Base-by-base conservation (phyloP, 768 basidiomycete genomes). In the Leucocoprinus birnbaumii region DNA sequence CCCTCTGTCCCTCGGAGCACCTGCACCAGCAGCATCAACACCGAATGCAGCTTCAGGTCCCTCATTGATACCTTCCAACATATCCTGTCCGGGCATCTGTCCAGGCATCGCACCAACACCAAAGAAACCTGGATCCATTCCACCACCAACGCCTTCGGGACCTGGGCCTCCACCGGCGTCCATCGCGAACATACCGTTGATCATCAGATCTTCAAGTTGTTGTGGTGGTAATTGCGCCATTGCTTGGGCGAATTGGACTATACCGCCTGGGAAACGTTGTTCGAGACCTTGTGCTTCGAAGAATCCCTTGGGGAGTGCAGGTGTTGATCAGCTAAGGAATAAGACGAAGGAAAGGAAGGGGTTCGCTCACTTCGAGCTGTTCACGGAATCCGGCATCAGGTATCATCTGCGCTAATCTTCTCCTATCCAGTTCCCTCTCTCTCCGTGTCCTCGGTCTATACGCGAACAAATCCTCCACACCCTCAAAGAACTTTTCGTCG, bases 401-500 rank as follows among this genome's bases (percentile, higher is more conserved):
- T 10, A 89, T 72, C 44, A 87, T 65, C 52, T 74, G 73, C 55
- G 78, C 84, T 51, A 89, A 65, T 35, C 74, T 57, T 27, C 86
- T 68, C 57, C 77, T 78, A n/a, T 84, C 79, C 35, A 68, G 62
- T 14, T 64, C 80, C 16, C 73, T 71, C 46, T 79, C 72, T 48
- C 73, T 65, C 52, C 79, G 65, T 40, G 72, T 73, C 48, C 76
- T 69, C 40, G 68, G 57, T 40, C 69, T 68, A 43, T 63, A 49
- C 18, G 73, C 65, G 48, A 80, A 74, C 14, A 74, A 53, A 59
- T 87, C 85, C 49, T 85, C 84, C 2, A 77, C 72, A 1, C 83
- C 82, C 14, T 68, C 71, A 72, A 98, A 95, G 70, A 94, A 97
- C n/a, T 67, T 67, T 3, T 78, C 71, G 58, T 93, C 78, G 69